These are phyloP conservation scores for Plectosphaerella sp. DNA, from an alignment of 2,329 filamentous ascomycete species.

Conservation along the genomic window DNA sequence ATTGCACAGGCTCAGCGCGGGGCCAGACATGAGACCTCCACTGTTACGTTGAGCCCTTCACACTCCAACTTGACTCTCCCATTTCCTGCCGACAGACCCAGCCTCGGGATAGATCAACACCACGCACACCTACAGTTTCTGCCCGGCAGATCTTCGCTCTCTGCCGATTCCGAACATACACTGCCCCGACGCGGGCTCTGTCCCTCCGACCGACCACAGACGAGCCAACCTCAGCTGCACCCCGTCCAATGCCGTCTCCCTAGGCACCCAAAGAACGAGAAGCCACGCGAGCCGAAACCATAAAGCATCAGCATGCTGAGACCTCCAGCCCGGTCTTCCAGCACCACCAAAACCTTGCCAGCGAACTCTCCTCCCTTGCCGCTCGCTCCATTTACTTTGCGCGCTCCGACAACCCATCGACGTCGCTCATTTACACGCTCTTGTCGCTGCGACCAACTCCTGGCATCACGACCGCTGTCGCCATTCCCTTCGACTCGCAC, in stretches of 20 bases:
- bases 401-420: constrained; percentile 4
- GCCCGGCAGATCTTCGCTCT: not conserved
- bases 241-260: not conserved
- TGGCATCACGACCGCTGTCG: too few relatives aligned
- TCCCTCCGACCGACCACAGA: not conserved
- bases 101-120: too few relatives aligned
- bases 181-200: not conserved
- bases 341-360: constrained; percentile 7
- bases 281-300: not conserved
- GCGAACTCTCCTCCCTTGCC: not conserved
- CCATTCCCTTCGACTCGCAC: too few relatives aligned
- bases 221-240: not conserved
- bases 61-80: too few relatives aligned
- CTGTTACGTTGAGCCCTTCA: too few relatives aligned
- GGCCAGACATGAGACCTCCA: too few relatives aligned
- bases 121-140: too few relatives aligned
- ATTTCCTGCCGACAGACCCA: too few relatives aligned
- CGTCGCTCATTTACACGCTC: not conserved
- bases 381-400: not conserved
- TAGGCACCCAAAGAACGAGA: not conserved
- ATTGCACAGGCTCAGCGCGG: too few relatives aligned
- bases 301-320: not conserved
- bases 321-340: constrained; percentile 4
- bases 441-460: too few relatives aligned
- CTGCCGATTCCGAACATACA: not conserved